These are phyloP conservation scores for Albifimbria verrucaria DNA, from an alignment of 2,329 filamentous ascomycete species.

Conservation along the genomic window DNA sequence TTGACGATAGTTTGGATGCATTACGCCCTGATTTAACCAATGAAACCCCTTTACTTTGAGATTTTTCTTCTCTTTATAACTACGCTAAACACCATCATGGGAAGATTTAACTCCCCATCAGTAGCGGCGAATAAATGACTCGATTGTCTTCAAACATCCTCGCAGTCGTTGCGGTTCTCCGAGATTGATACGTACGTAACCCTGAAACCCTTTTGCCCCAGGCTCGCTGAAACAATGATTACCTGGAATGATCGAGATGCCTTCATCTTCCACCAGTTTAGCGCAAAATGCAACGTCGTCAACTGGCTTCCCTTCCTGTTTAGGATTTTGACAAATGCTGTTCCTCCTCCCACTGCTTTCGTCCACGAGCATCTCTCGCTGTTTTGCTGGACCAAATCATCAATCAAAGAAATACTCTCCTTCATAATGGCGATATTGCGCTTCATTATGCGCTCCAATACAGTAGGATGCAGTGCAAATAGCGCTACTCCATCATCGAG, in stretches of 20 bases:
- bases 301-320: slow-evolving; percentile 1
- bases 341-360: slow-evolving; percentile 1
- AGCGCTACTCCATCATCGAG: neutral
- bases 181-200: slow-evolving; percentile 1
- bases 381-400: slow-evolving; percentile 3
- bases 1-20: too few relatives aligned
- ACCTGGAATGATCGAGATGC: neutral
- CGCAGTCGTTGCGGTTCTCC: neutral
- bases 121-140: neutral
- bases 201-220: neutral
- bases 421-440: slow-evolving; percentile 2
- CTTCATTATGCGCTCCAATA: neutral
- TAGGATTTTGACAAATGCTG: slow-evolving; percentile 4
- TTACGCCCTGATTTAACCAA: too few relatives aligned
- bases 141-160: neutral
- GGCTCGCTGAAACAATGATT: neutral
- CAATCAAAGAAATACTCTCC: slow-evolving; percentile 2
- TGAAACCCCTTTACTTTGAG: too few relatives aligned
- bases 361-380: neutral
- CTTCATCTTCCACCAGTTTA: neutral
- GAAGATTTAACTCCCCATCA: too few relatives aligned
- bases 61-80: too few relatives aligned
- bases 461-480: neutral
- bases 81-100: too few relatives aligned
- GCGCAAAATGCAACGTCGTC: slow-evolving; percentile 3